phyloP scores from a whole-genome alignment of 2,329 filamentous ascomycete genomes.

The Laburnicola sp. region DNA sequence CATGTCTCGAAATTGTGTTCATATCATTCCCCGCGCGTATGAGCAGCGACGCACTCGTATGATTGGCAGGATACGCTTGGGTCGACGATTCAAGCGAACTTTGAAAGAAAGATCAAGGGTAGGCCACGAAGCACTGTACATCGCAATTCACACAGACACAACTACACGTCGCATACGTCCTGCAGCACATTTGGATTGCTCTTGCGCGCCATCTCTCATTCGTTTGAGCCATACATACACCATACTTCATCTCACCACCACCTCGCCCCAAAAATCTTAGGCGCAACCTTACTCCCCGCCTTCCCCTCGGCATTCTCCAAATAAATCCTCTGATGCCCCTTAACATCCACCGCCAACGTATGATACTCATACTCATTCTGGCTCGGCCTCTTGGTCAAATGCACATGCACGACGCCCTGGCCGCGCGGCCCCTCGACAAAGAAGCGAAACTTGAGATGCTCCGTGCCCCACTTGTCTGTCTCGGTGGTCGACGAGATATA shows the following conservation, averaged over 20 bases:
- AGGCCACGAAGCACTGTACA: too few species aligned
- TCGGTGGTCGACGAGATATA: conserved; percentile 64
- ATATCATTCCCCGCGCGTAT: too few species aligned
- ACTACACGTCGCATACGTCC: too few species aligned
- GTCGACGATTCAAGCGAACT: too few species aligned
- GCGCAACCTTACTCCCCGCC: conserved; percentile 30
- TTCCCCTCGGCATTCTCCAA: conserved; percentile 32
- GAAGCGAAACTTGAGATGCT: conserved; percentile 85
- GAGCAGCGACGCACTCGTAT: too few species aligned
- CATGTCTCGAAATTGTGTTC: too few species aligned
- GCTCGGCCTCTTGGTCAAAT: conserved; percentile 71
- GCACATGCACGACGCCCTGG: conserved; percentile 72
- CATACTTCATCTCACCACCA: conserved; percentile 34
- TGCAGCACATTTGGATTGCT: too few species aligned
- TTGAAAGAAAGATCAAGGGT: too few species aligned
- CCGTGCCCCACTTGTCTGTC: conserved; percentile 72
- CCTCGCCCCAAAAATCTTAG: conserved; percentile 43
- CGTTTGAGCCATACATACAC: not conserved
- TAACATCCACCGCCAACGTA: conserved; percentile 78
- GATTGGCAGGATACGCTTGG: too few species aligned
- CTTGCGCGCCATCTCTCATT: not conserved
- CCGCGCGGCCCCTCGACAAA: conserved; percentile 77
- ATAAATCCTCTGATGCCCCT: conserved; percentile 60
- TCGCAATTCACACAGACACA: too few species aligned
- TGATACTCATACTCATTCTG: conserved; percentile 74